Conservation (phyloP, 2,329 filamentous ascomycete genomes). For the Amesomyces nigricolor region DNA sequence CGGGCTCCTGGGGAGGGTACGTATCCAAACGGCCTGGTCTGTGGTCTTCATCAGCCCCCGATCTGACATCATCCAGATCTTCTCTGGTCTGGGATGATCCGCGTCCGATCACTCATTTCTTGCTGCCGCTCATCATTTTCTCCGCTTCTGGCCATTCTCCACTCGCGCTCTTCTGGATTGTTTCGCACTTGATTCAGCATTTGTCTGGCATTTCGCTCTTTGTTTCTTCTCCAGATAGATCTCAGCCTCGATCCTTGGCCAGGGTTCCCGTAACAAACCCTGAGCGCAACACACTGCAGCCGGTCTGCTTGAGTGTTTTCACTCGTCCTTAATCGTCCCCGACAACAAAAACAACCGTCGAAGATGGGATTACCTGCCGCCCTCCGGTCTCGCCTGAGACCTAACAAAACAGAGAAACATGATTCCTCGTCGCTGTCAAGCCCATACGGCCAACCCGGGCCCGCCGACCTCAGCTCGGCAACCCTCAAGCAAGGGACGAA, state of each 20-base stretch:
- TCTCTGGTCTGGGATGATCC: background rate
- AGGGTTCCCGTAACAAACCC: background rate
- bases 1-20: too few species aligned
- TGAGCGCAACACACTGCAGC: background rate
- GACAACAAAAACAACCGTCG: background rate
- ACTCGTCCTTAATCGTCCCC: background rate
- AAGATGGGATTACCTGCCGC: slow-evolving; percentile 22
- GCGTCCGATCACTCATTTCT: slow-evolving; percentile 7
- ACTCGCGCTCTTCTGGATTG: background rate
- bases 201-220: background rate
- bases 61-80: slow-evolving; percentile 1
- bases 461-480: slow-evolving; percentile 1
- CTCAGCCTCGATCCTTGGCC: background rate
- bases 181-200: background rate
- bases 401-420: slow-evolving; percentile 4
- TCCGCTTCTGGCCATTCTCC: background rate
- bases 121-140: slow-evolving; percentile 6
- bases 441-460: background rate
- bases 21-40: background rate
- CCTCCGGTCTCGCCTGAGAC: slow-evolving; percentile 20
- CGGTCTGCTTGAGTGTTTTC: slow-evolving; percentile 8
- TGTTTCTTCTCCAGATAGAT: background rate
- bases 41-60: too few species aligned
- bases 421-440: slow-evolving; percentile 7
- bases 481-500: slow-evolving; percentile 39